Base-by-base conservation (phyloP, 208 protist species). In the Strigomonas culicis region DNA sequence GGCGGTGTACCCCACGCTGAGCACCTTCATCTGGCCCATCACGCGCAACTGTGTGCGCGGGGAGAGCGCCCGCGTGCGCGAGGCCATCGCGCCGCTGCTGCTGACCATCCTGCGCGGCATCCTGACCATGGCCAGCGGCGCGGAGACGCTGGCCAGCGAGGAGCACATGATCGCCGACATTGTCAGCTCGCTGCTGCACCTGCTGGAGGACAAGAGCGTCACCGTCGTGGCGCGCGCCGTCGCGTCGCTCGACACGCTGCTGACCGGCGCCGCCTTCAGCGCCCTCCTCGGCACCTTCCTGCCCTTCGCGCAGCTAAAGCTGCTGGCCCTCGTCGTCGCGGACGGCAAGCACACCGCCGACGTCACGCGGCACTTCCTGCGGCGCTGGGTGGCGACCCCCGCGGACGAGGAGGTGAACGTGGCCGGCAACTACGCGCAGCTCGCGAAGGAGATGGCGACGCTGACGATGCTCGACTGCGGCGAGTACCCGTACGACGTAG, bases 1-100 rank as follows among this genome's bases (percentile, higher is more conserved):
- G 11, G 51, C 32, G 10, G 41, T 81, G 22, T 68, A 86, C 63
- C 82, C 86, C n/a, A 68, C 79, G 27, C 76, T 95, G 22, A 67
- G 79, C 21, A 73, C 71, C 27, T 70, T 77, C 28, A 72, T 88
- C 50, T 95, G 90, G 86, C 84, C 85, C 15, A 80, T 89, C 21
- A 77, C 72, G 24, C 80, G 73, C 8, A 73, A 76, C 52, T 90
- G 80, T 49, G 74, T 88, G 34, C 84, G 74, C n/a, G 80, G 90
- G 46, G 84, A 86, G 53, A 86, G 72, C 50, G 78, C 84, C 39
- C 67, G 77, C 2, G 86, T 94, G 66, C 82, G 90, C 1, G 90
- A 94, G 77, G 81, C 80, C 3, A 81, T 77, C 27, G 74, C 93
- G 32, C 74, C 82, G n/a, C 72, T 96, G 13, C 78, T 96, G 10